Base-by-base conservation (phyloP, 2,329 filamentous ascomycete species). In the Clarireedia hainanense region DNA sequence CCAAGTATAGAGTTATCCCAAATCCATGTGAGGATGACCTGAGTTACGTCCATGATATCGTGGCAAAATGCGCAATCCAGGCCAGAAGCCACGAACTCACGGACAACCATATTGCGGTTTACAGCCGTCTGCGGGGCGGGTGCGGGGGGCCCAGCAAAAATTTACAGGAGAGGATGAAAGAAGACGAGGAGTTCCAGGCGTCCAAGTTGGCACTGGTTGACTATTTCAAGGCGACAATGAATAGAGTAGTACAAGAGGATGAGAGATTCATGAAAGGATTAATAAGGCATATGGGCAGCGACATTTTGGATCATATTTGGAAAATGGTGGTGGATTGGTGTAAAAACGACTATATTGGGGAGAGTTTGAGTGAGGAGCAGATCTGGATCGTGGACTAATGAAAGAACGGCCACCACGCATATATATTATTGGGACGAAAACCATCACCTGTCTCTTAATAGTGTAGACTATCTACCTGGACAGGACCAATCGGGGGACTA, bases 311-410 rank as follows among this genome's bases (percentile, higher is more conserved):
- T 6, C 40, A 47, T 39, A 2, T 56, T 17, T 59, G 58, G 45
- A 47, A 58, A 7, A 17, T 56, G 26, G 30, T 57, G 5, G 14
- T 23, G 23, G 47, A 57, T 15, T 57, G 45, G 26, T 57, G 40
- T 34, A 30, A 47, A 27, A 49, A 57, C 24, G 39, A 59, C 45
- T 42, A 39, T 50, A 17, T 55, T 10, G 60, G 52, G 2, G 42
- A 56, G 27, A 45, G 48, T 34, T 15, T 60, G 10, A 27, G 15
- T 5, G 52, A 60, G 6, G 26, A 51, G 30, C 26, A 50, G 36
- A 10, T 50, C 15, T 57, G 50, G 40, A 51, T 50, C 45, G 17
- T 61, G 27, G 53, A 57, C 42, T 52, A 52, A 59, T 7, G 20
- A 9, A 9, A 37, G 9, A 37, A 9, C 9, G 15, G 2, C 36